A percentile compares a stretch with the other conserved stretches of the same genome.
Conservation (phyloP, 75 land plant species). For the Isoetes taiwanensis region DNA sequence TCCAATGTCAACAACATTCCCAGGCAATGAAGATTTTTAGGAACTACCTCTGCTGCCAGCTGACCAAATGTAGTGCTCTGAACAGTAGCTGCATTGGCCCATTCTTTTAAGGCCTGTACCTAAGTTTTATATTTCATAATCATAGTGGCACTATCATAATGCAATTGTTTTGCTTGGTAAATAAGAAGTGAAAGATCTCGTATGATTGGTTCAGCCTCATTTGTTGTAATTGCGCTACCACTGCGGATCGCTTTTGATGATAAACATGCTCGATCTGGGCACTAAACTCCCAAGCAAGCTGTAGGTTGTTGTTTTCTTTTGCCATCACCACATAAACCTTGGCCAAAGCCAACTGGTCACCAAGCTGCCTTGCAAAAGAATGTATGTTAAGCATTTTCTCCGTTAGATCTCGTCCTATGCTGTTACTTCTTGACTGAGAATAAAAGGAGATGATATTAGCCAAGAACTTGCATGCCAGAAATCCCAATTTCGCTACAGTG, state of each 20-base stretch:
- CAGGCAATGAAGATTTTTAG: constrained; percentile 72
- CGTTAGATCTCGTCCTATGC: too few relatives aligned
- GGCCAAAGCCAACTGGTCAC: constrained; percentile 73
- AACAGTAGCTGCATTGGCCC: constrained; percentile 31
- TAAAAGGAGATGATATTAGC: too few relatives aligned
- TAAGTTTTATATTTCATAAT: constrained; percentile 70
- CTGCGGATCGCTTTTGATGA: constrained; percentile 47
- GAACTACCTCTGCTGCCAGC: constrained; percentile 80
- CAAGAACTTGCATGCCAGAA: too few relatives aligned
- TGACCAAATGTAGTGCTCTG: constrained; percentile 69
- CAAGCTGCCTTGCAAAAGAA: constrained; percentile 37
- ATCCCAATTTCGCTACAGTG: too few relatives aligned
- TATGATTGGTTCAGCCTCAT: constrained; percentile 53
- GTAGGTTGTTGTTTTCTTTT: constrained; percentile 74
- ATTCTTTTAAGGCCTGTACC: constrained; percentile 62
- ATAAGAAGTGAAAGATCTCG: constrained; percentile 54
- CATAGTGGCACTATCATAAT: constrained; percentile 80
- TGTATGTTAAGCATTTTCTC: constrained; percentile 10
- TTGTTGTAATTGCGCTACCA: constrained; percentile 25
- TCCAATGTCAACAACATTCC: constrained; percentile 48
- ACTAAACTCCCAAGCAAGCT: constrained; percentile 76
- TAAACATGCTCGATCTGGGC: constrained; percentile 71
- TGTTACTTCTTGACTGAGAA: too few relatives aligned
- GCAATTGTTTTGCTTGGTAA: constrained; percentile 65
- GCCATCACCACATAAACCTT: constrained; percentile 60